A percentile compares a stretch with the other conserved stretches of the same genome.
These are phyloP conservation scores for Lenzites betulinus DNA, from an alignment of 768 basidiomycete species.

Conservation along the genomic window DNA sequence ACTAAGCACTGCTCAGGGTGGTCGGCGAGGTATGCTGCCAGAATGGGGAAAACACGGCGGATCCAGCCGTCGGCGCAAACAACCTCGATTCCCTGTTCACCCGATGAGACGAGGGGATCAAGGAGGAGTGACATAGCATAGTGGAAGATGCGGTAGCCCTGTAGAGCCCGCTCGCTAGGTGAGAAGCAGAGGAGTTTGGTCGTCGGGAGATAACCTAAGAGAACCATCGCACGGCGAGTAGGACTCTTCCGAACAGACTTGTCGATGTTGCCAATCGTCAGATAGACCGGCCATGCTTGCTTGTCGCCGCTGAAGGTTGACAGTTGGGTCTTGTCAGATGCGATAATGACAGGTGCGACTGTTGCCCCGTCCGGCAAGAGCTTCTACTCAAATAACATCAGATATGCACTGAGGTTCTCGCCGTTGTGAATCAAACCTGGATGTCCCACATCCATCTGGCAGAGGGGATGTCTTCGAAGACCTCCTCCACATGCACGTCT, in stretches of 20 bases:
- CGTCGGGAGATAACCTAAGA: conserved; percentile 34
- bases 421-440: background rate
- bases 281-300: conserved; percentile 35
- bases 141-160: conserved; percentile 30
- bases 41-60: conserved; percentile 25
- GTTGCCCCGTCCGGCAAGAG: conserved; percentile 11
- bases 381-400: background rate
- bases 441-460: background rate
- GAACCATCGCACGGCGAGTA: conserved; percentile 17
- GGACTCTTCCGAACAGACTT: conserved; percentile 25
- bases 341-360: conserved; percentile 30
- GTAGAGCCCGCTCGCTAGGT: conserved; percentile 5
- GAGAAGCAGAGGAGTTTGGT: conserved; percentile 31
- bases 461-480: background rate
- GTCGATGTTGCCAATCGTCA: conserved; percentile 35
- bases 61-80: conserved; percentile 26
- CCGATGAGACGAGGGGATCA: conserved; percentile 23
- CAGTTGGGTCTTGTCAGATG: conserved; percentile 34
- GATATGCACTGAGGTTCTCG: no score
- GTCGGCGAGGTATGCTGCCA: conserved; percentile 29
- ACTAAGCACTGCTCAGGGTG: conserved; percentile 33
- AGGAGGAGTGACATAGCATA: conserved; percentile 23
- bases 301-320: conserved; percentile 32
- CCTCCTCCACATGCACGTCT: background rate
- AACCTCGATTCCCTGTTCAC: conserved; percentile 26